phyloP scores from a whole-genome alignment of 495 filamentous ascomycete genomes.

The Aspergillus biplanus region DNA sequence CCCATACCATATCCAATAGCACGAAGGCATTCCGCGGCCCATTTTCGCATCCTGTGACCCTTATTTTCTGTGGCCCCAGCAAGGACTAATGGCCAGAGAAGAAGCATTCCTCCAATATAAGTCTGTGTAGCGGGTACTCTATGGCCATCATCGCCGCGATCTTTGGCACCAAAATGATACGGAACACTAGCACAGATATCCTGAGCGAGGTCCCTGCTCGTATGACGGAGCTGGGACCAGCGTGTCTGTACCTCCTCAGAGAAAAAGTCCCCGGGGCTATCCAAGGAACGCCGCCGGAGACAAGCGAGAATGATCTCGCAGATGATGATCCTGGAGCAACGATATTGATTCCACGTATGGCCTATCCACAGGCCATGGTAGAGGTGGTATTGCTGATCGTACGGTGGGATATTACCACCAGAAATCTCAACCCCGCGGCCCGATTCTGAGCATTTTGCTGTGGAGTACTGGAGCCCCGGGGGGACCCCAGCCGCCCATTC shows the following conservation, averaged over 20 bases:
- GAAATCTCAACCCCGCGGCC: conserved; percentile 29
- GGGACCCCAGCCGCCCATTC: conserved; percentile 47
- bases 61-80: conserved; percentile 42
- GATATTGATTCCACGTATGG: conserved; percentile 65
- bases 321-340: conserved; percentile 60
- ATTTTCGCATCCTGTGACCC: conserved; percentile 40
- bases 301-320: conserved; percentile 53
- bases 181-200: conserved; percentile 54
- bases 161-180: conserved; percentile 38
- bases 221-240: conserved; percentile 36
- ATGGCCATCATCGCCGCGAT: conserved; percentile 8
- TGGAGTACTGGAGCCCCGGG: conserved; percentile 37
- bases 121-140: conserved; percentile 25
- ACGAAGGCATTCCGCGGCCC: conserved; percentile 46
- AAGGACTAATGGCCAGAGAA: conserved; percentile 54
- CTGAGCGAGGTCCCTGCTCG: conserved; percentile 39
- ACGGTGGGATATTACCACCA: conserved; percentile 35
- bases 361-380: conserved; percentile 61
- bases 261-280: conserved; percentile 11
- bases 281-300: conserved; percentile 22
- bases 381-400: conserved; percentile 61
- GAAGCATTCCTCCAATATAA: conserved; percentile 46
- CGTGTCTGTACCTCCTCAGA: conserved; percentile 39
- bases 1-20: conserved; percentile 52
- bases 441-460: conserved; percentile 26